Conservation (phyloP, 2,329 filamentous ascomycete species). For the Fusarium sp. region DNA sequence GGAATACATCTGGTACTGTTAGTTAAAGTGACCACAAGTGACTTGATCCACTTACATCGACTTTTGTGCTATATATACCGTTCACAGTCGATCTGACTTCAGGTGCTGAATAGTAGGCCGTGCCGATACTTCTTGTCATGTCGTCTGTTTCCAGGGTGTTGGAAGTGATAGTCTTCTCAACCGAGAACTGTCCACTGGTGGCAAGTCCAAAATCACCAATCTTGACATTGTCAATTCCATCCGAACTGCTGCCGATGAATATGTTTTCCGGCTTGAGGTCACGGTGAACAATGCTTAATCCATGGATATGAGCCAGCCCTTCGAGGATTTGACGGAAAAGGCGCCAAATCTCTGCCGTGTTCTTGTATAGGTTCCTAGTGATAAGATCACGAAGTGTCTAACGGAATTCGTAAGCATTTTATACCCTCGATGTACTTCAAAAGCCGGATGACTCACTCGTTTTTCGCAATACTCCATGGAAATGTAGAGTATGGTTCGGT, state of each 20-base stretch:
- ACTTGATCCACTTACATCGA: slow-evolving; percentile 72
- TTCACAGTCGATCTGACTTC: slow-evolving; percentile 82
- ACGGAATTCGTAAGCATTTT: slow-evolving; percentile 15
- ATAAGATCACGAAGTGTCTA: slow-evolving; percentile 89
- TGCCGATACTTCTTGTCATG: slow-evolving; percentile 78
- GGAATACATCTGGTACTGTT: slow-evolving; percentile 82
- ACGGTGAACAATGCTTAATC: slow-evolving; percentile 90
- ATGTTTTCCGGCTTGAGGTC: slow-evolving; percentile 98
- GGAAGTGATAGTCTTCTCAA: slow-evolving; percentile 62
- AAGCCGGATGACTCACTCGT: slow-evolving; percentile 62
- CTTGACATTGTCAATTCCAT: slow-evolving; percentile 87
- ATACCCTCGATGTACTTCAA: too few relatives aligned
- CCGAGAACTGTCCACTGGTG: slow-evolving; percentile 82
- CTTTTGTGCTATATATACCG: slow-evolving; percentile 89
- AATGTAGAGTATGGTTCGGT: slow-evolving; percentile 87
- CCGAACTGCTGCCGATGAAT: slow-evolving; percentile 77
- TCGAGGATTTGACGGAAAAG: slow-evolving; percentile 92
- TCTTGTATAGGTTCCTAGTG: slow-evolving; percentile 76
- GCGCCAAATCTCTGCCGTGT: slow-evolving; percentile 85
- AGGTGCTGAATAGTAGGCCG: slow-evolving; percentile 91
- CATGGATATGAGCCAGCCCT: slow-evolving; percentile 74
- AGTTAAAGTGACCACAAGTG: neutral
- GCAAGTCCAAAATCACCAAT: slow-evolving; percentile 97
- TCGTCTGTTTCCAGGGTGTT: slow-evolving; percentile 64
- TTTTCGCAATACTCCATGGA: slow-evolving; percentile 99